Percentiles rank a stretch among this genome's conserved stretches.
phyloP scores from a whole-genome alignment of 257 asterid genomes.

The Fraxinus pennsylvanica region DNA sequence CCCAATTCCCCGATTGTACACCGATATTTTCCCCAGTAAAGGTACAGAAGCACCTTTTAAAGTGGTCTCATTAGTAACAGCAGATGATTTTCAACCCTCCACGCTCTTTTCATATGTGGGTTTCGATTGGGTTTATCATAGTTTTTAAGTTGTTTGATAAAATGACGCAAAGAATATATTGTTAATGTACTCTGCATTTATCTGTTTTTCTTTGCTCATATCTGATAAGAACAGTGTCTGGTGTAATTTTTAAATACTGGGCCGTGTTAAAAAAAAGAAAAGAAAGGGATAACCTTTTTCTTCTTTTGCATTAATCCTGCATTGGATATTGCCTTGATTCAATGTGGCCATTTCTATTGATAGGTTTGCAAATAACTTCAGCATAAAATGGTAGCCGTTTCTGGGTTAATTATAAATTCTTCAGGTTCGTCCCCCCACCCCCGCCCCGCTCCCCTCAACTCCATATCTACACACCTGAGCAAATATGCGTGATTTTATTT shows the following conservation, averaged over 20 bases:
- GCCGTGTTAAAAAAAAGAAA: neutral
- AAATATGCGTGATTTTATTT: constrained; percentile 6
- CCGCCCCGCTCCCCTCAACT: neutral
- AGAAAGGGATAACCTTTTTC: neutral
- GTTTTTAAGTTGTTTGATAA: neutral
- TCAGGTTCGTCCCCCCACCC: constrained; percentile 34
- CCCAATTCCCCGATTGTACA: neutral
- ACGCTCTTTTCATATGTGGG: neutral
- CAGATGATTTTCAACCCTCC: too few relatives aligned
- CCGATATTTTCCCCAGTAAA: neutral
- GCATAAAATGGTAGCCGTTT: constrained; percentile 31
- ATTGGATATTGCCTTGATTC: neutral
- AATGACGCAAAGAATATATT: neutral
- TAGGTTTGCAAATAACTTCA: constrained; percentile 23
- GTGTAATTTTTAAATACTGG: neutral
- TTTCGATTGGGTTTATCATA: neutral
- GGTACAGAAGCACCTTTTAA: neutral
- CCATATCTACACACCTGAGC: neutral
- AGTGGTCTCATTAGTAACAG: neutral
- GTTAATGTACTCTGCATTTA: neutral
- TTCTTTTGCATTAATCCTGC: neutral
- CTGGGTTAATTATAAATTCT: constrained; percentile 30
- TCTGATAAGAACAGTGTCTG: neutral
- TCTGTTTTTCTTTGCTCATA: neutral
- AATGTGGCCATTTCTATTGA: constrained; percentile 10